Base-by-base conservation (phyloP, 2,329 filamentous ascomycete genomes). In the Peltaster fructicola region DNA sequence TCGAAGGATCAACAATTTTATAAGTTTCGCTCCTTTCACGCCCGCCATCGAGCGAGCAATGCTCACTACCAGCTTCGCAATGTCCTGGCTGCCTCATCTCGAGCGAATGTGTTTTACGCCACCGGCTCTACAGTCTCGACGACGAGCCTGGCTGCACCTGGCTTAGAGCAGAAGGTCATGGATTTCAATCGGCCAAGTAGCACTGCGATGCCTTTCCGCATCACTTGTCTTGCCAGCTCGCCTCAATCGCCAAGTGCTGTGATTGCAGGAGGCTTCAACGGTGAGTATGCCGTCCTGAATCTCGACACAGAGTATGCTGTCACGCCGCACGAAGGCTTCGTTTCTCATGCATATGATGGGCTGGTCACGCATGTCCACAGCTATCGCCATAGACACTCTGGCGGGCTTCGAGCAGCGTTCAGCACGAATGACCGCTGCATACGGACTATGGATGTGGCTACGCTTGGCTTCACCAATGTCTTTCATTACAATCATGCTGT, bases 51-150 rank as follows among this genome's bases (percentile, higher is more conserved):
- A 26, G 56, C 61, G 4, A 54, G 51, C n/a, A 56, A 63, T 22
- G 54, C 59, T 15, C 66, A 71, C 39, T 69, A 67, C 33, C 66
- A 71, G 36, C 53, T 71, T 3, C 63, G 66, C 8, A 68, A 70
- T 33, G 45, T 67, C 6, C 51, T 71, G 37, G 60, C 61, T 4
- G 57, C 61, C 3, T 59, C 56, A 6, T 59, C 60, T 8, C 57
- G 59, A 19, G 61, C 65, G 31, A 64, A 65, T 23, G 44, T 70
- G 4, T 63, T 62, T 36, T 71, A 68, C 38, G 56, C 59, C 13
- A 45, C 48, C 12, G 50, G 53, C 14, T 55, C 53, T 9, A 53
- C 54, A 29, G 46, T 71, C 4, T 51, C 57, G 26, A 57, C 56
- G 8, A 63, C 43, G n/a, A 42, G 61, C 29, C 54, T 62, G 14